These are phyloP conservation scores for Macrolepiota fuliginosa DNA, from an alignment of 768 basidiomycete species.

Conservation along the genomic window DNA sequence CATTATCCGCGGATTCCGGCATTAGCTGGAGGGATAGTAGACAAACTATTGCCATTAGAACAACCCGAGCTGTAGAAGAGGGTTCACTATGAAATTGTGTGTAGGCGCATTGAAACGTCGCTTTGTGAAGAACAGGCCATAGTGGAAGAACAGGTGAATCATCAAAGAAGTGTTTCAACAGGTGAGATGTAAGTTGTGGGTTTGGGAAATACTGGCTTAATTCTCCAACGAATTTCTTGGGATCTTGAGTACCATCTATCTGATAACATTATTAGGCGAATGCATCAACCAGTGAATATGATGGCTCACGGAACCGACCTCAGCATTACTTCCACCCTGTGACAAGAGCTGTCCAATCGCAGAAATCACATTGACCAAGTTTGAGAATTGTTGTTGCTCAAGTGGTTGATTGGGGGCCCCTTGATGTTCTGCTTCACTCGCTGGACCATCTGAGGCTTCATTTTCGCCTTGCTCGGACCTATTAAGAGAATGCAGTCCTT, in stretches of 20 bases:
- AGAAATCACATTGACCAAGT: background rate
- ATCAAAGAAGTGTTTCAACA: conserved; percentile 17
- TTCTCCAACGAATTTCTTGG: conserved; percentile 3
- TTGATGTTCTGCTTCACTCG: background rate
- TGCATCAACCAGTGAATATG: background rate
- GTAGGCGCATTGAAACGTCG: conserved; percentile 13
- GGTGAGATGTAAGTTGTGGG: conserved; percentile 15
- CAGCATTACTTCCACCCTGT: background rate
- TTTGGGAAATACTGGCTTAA: conserved; percentile 17
- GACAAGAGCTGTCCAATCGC: background rate
- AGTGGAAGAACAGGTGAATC: conserved; percentile 17
- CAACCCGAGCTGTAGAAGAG: conserved; percentile 15
- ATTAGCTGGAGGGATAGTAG: conserved; percentile 19
- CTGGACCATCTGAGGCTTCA: background rate
- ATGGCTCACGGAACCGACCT: background rate
- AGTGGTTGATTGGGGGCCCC: background rate
- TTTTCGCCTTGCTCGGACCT: background rate
- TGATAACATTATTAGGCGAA: background rate
- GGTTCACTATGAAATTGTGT: background rate
- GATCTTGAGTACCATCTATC: background rate
- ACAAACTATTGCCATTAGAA: conserved; percentile 16
- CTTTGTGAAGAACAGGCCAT: conserved; percentile 17
- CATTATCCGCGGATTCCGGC: conserved; percentile 14
- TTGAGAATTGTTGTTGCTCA: background rate
- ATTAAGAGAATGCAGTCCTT: background rate